Evolutionary conservation across 352 stramenopile species (phyloP).

Genomic region (Bremia lactucae): DNA sequence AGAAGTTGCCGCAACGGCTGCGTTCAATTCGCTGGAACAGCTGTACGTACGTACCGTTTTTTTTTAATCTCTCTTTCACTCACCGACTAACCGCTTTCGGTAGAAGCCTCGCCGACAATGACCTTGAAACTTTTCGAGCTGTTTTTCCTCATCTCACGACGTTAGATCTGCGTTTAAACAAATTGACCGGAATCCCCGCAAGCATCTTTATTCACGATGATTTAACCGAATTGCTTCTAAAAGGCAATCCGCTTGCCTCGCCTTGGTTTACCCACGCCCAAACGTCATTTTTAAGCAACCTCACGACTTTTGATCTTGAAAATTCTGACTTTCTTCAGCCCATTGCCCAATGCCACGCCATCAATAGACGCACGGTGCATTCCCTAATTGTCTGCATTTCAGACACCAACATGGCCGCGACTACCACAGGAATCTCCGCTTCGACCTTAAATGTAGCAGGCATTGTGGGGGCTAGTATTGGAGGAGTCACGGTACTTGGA

Average conservation of each 20-base stretch:
- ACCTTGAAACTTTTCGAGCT: slow-evolving; percentile 32
- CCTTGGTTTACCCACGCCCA: slow-evolving; percentile 35
- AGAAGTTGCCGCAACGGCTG: slow-evolving; percentile 20
- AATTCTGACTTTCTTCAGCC: slow-evolving; percentile 23
- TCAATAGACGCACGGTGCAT: slow-evolving; percentile 16
- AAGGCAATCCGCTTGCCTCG: slow-evolving; percentile 28
- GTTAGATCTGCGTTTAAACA: slow-evolving; percentile 45
- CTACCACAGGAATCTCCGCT: slow-evolving; percentile 3
- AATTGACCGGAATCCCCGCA: slow-evolving; percentile 34
- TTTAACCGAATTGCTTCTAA: slow-evolving; percentile 33
- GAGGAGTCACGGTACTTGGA: slow-evolving; percentile 24
- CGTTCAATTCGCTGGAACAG: slow-evolving; percentile 27
- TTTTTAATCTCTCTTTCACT: background rate
- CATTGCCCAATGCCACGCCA: slow-evolving; percentile 13
- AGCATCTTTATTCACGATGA: slow-evolving; percentile 37
- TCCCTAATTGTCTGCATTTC: slow-evolving; percentile 21
- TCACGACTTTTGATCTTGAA: slow-evolving; percentile 25
- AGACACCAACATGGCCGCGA: slow-evolving; percentile 8
- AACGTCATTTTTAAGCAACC: slow-evolving; percentile 16
- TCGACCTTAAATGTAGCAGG: slow-evolving; percentile 10
- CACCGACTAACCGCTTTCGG: background rate
- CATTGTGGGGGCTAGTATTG: slow-evolving; percentile 27
- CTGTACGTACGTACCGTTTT: slow-evolving; percentile 26
- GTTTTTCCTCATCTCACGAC: slow-evolving; percentile 45
- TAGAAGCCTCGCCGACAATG: slow-evolving; percentile 43